Evolutionary conservation across 2,329 filamentous ascomycete species (phyloP).

Genomic region (Tolypocladium guangdongense): DNA sequence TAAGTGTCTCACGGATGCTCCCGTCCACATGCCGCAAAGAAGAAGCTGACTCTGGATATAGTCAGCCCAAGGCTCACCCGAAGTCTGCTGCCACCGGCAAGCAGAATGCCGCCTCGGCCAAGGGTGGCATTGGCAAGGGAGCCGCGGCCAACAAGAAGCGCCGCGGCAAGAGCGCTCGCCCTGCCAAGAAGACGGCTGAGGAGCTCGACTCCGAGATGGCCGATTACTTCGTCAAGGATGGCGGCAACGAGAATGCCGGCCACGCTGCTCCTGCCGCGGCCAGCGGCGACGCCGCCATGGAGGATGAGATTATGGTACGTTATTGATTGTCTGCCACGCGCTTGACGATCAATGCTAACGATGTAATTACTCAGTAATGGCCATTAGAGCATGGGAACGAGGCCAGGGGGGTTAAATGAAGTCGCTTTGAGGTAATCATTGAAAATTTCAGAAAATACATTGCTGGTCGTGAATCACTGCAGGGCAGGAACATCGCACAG

Average conservation of each 20-base stretch:
- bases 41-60: constrained; percentile 7
- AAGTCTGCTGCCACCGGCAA: constrained; percentile 74
- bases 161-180: constrained; percentile 48
- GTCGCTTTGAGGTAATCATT: background rate
- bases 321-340: background rate
- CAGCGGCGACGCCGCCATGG: constrained; percentile 51
- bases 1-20: constrained; percentile 25
- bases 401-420: background rate
- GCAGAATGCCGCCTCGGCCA: constrained; percentile 40
- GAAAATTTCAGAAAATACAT: background rate
- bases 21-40: background rate
- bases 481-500: background rate
- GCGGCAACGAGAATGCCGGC: constrained; percentile 33
- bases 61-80: constrained; percentile 41
- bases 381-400: background rate
- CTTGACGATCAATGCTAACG: background rate
- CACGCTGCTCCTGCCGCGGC: constrained; percentile 34
- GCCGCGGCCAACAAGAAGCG: constrained; percentile 42
- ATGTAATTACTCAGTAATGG: background rate
- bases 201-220: constrained; percentile 97
- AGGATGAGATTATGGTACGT: constrained; percentile 48
- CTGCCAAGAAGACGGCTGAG: constrained; percentile 80
- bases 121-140: constrained; percentile 30
- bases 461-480: background rate
- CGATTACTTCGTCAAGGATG: constrained; percentile 66